These are phyloP conservation scores for Medicago truncatula DNA, from an alignment of 306 rosid species.

Conservation along the genomic window DNA sequence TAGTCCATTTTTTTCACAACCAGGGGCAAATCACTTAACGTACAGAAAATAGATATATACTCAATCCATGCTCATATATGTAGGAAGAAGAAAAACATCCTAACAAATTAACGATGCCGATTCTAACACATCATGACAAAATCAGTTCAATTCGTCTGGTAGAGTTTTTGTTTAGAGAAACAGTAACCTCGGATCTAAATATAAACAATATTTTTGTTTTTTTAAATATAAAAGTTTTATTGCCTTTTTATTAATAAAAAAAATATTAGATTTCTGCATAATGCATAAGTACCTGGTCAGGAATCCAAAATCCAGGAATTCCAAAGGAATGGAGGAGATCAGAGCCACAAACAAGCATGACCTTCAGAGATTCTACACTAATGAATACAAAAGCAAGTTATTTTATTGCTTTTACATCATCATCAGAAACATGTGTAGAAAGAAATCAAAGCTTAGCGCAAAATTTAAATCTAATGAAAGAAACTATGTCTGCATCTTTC, in stretches of 20 bases:
- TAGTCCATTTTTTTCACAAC: too few relatives aligned
- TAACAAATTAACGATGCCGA: conserved; percentile 10
- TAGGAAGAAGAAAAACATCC: conserved; percentile 7
- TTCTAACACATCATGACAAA: conserved; percentile 7
- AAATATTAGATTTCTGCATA: not conserved
- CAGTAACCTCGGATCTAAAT: not conserved
- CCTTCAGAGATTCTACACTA: conserved; percentile 74
- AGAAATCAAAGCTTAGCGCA: too few relatives aligned
- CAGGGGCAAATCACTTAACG: conserved; percentile 1
- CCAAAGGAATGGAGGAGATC: conserved; percentile 85
- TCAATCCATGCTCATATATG: not conserved
- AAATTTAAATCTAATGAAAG: too few relatives aligned
- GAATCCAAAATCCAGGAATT: conserved; percentile 79
- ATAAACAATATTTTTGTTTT: not conserved
- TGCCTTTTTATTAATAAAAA: not conserved
- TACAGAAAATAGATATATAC: not conserved
- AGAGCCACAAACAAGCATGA: conserved; percentile 92
- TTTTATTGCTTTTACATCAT: conserved; percentile 10
- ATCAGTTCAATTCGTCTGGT: conserved; percentile 12
- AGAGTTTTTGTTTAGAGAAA: not conserved
- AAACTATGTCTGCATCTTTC: too few relatives aligned
- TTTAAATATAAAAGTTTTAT: too few relatives aligned
- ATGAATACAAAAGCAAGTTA: conserved; percentile 38
- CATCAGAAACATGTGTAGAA: conserved; percentile 1
- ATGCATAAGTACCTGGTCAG: conserved; percentile 63